phyloP scores from a whole-genome alignment of 345 rosid species.

The Balakata baccata region DNA sequence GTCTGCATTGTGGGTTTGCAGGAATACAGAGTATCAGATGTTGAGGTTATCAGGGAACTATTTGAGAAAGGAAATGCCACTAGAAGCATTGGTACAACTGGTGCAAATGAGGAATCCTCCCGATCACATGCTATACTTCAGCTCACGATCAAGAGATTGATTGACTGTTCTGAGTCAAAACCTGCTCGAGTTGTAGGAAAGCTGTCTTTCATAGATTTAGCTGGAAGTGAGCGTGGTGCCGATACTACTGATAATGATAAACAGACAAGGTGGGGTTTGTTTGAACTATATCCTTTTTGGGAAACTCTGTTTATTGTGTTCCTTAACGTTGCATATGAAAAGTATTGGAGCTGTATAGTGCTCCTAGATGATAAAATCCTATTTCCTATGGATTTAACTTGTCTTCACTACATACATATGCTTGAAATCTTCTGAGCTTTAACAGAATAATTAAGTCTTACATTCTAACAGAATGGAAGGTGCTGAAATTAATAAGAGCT shows the following conservation, averaged over 20 bases:
- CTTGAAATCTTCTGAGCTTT: background rate
- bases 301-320: constrained; percentile 6
- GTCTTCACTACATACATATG: background rate
- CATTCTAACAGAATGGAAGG: constrained; percentile 53
- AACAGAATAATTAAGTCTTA: background rate
- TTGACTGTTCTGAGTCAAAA: constrained; percentile 49
- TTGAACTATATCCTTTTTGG: background rate
- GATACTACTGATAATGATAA: constrained; percentile 73
- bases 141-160: constrained; percentile 53
- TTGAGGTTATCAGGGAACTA: constrained; percentile 50
- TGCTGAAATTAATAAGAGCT: constrained; percentile 65
- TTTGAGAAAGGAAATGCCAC: constrained; percentile 59
- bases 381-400: background rate
- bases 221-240: constrained; percentile 73
- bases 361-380: background rate
- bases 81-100: constrained; percentile 61
- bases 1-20: constrained; percentile 67
- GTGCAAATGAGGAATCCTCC: constrained; percentile 70
- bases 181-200: constrained; percentile 53
- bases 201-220: constrained; percentile 65
- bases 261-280: constrained; percentile 48
- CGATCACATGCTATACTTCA: constrained; percentile 72
- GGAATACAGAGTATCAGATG: constrained; percentile 56
- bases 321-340: constrained; percentile 1
- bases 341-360: background rate